Evolutionary conservation across 805 yeast genomes (phyloP).

Genomic region (Dipodascus geniculatus): DNA sequence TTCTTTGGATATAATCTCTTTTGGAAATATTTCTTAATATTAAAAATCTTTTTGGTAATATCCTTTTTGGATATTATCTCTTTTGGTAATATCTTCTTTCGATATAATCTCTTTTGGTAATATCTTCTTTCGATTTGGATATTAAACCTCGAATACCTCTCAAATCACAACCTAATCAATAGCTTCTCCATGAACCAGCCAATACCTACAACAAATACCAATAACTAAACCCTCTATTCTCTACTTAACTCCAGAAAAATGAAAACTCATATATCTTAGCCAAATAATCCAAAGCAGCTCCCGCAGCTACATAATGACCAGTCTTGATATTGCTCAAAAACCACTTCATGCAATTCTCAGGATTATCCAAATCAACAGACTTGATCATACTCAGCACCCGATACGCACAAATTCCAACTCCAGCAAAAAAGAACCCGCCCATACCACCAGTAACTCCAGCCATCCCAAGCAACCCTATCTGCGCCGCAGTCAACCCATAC

Average conservation of each 20-base stretch:
- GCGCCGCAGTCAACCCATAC: conserved; percentile 52
- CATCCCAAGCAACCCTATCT: conserved; percentile 46
- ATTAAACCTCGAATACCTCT: too few relatives aligned
- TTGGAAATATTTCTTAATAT: too few relatives aligned
- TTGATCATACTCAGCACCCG: conserved; percentile 59
- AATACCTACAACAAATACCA: not conserved
- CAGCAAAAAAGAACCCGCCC: conserved; percentile 74
- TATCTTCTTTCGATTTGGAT: too few relatives aligned
- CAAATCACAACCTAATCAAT: not conserved
- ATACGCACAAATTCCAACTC: conserved; percentile 55
- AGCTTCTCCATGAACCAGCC: not conserved
- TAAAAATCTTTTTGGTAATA: too few relatives aligned
- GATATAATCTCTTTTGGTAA: too few relatives aligned
- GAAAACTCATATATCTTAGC: conserved; percentile 17
- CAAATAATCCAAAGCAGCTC: conserved; percentile 27
- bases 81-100: too few relatives aligned
- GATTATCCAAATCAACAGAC: conserved; percentile 67
- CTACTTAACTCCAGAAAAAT: not conserved
- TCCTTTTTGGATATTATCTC: too few relatives aligned
- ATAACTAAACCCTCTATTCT: not conserved
- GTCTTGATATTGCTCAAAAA: conserved; percentile 70
- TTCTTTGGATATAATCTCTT: too few relatives aligned
- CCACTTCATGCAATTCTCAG: conserved; percentile 70
- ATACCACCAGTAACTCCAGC: conserved; percentile 69
- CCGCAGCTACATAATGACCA: conserved; percentile 27